Evolutionary conservation across 495 filamentous ascomycete species (phyloP), one percentile per base, ranked within the genome.

Genomic region (Penicillium ochrochloron): DNA sequence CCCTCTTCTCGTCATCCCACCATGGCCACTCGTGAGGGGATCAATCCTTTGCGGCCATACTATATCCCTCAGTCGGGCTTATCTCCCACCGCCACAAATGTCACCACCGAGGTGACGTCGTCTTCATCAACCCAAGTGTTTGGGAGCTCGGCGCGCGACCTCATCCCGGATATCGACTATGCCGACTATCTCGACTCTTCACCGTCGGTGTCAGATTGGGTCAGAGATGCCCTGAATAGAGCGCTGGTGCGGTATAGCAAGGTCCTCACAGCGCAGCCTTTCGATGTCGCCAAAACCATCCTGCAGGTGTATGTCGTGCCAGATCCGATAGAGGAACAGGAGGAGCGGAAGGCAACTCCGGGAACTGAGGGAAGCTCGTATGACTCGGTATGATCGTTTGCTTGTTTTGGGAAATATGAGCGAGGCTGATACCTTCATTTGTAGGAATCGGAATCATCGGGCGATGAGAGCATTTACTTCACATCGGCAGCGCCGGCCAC

Each of bases 221-320:
- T 92, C 25, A 89, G 88, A 65, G 87, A 86, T 54, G 78, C 92
- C 33, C 64, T 96, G 34, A 91, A 97, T 72, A 87, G 92, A 69
- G 87, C 93, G 55, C 65, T 94, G 73, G 91, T 92, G 83, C 94
- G 92, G 70, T 99, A 99, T 75, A 87, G 85, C 34, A 88, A 87
- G 63, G 85, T 95, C 19, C 72, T 97, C 66, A 85, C 96, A 65
- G 88, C 91, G n/a, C 95, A 98, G 74, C 95, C 95, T 23, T 97
- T 98, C 74, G 94, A 97, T 77, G 93, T 97, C 61, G 92, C 94
- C 68, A 98, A 97, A 86, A 96, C 86, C 5, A 83, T 98, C 54
- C 75, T 98, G 70, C 95, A 99, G 78, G 88, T 92, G 44, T 88
- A 89, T 72, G 76, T 85, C 39, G 80, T 82, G 25, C 76, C 79